These are phyloP conservation scores for Daldinia childiae DNA, from an alignment of 495 filamentous ascomycete genomes.

Conservation along the genomic window DNA sequence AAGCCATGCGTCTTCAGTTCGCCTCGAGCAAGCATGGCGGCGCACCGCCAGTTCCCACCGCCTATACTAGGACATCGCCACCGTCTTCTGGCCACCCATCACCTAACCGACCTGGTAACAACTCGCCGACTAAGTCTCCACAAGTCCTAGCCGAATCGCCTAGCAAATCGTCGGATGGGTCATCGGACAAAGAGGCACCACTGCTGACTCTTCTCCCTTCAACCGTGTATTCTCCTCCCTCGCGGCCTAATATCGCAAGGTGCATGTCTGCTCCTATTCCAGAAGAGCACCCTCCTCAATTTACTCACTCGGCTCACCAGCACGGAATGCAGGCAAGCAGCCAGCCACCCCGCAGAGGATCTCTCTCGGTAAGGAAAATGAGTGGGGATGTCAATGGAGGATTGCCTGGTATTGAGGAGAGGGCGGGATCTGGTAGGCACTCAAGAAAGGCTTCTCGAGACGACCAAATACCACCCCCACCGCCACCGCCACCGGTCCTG, in stretches of 20 bases:
- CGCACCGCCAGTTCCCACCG: conserved; percentile 72
- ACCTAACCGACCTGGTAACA: conserved; percentile 40
- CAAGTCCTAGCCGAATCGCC: conserved; percentile 41
- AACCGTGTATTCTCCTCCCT: conserved; percentile 71
- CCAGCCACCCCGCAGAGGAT: conserved; percentile 49
- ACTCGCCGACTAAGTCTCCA: conserved; percentile 40
- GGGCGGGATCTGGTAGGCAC: conserved; percentile 60
- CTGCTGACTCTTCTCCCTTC: conserved; percentile 62
- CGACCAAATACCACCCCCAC: conserved; percentile 60
- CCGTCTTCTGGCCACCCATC: conserved; percentile 43
- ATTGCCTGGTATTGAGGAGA: conserved; percentile 67
- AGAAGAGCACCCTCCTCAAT: conserved; percentile 59
- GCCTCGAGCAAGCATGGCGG: conserved; percentile 64
- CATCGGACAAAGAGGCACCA: conserved; percentile 36
- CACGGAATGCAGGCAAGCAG: conserved; percentile 57
- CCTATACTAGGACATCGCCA: conserved; percentile 49
- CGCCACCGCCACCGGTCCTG: conserved; percentile 68
- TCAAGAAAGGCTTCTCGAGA: conserved; percentile 50
- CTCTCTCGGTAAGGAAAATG: conserved; percentile 48
- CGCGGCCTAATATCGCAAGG: conserved; percentile 63
- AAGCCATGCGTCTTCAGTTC: conserved; percentile 84
- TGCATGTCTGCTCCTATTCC: conserved; percentile 80
- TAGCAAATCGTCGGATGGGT: conserved; percentile 29
- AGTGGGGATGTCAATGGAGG: conserved; percentile 48
- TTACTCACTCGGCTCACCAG: conserved; percentile 59